Evolutionary conservation across 2,329 filamentous ascomycete genomes (phyloP), one percentile per base, ranked within the genome.

Genomic region (Botrytis hyacinthi): DNA sequence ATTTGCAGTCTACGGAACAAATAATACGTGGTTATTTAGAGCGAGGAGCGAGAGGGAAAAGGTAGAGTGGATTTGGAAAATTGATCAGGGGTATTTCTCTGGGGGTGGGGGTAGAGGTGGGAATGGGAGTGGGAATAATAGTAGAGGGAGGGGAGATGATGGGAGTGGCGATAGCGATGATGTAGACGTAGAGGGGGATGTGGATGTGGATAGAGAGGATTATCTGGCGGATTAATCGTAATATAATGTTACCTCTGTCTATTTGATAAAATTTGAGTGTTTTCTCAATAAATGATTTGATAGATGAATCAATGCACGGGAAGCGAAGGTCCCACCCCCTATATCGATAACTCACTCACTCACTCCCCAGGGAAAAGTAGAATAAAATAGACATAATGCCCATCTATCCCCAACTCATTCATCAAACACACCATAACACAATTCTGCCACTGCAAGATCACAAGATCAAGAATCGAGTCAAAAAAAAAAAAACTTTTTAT

Each of bases 1-100:
- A 59, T 99, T 97, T 86, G 96, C 96, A 20, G 89, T 99, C 69
- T 99, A 98, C 81, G 95, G 93, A 60, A 93, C 92, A 74, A 92
- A 96, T 82, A 98, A 98, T 82, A 97, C 95, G 46, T 99, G 95
- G 88, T 86, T 99, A 59, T 98, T 99, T 82, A 93, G 94, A 22
- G 93, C 94, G 37, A 88, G 94, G 74, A 95, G 90, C 79, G 95
- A 98, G 84, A 88, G 91, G 67, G 95, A 98, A 82, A 97, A 98
- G 86, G 91, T 95, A 78, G 96, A 98, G 82, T 99, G 96, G 96
- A 97, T 99, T 78, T 88, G 97, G 82, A 92, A 92, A 80, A 94
- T 99, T 78, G 96, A 99, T 83, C 92, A 97, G 85, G 79, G 78
- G 48, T 82, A 81, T 76, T 81, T 82, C 51, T 57, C 51, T 72